Conservation (phyloP, 257 asterid species). For the Gardenia jasminoides region DNA sequence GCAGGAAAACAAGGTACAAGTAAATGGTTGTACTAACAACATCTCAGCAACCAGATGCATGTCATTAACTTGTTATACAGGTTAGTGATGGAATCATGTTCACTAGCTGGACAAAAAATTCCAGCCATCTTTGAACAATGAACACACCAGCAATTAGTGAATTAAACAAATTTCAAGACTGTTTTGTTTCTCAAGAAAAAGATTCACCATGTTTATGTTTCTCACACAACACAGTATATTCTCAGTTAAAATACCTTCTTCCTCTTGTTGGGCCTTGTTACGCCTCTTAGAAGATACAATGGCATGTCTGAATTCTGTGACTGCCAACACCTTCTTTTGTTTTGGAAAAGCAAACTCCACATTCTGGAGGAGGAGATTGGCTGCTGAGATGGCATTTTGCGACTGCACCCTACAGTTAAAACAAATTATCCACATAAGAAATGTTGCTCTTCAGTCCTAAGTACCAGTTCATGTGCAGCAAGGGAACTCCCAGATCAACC, state of each 20-base stretch:
- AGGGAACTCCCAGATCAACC: not conserved
- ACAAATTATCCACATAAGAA: slow-evolving; percentile 1
- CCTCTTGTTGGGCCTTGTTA: slow-evolving; percentile 43
- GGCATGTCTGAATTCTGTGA: slow-evolving; percentile 63
- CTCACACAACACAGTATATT: not conserved
- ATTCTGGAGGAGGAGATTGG: slow-evolving; percentile 61
- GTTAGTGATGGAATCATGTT: not conserved
- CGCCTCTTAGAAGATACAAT: slow-evolving; percentile 66
- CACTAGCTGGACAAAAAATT: not conserved
- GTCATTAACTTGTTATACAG: not conserved
- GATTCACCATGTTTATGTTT: not conserved
- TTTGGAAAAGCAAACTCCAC: slow-evolving; percentile 76
- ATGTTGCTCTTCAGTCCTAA: not conserved
- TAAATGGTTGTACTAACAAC: too few relatives aligned
- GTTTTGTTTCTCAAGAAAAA: not conserved
- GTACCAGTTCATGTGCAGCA: not conserved
- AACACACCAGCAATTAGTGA: not conserved
- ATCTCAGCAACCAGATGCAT: not conserved
- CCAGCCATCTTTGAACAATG: not conserved
- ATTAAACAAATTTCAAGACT: not conserved
- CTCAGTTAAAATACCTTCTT: slow-evolving; percentile 34
- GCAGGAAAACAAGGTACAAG: not conserved
- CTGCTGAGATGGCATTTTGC: slow-evolving; percentile 59
- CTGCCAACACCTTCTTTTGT: slow-evolving; percentile 64
- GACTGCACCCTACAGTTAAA: slow-evolving; percentile 50